Conservation (phyloP, 371 early-diverging fungal species). For the Lichtheimia ornata region DNA sequence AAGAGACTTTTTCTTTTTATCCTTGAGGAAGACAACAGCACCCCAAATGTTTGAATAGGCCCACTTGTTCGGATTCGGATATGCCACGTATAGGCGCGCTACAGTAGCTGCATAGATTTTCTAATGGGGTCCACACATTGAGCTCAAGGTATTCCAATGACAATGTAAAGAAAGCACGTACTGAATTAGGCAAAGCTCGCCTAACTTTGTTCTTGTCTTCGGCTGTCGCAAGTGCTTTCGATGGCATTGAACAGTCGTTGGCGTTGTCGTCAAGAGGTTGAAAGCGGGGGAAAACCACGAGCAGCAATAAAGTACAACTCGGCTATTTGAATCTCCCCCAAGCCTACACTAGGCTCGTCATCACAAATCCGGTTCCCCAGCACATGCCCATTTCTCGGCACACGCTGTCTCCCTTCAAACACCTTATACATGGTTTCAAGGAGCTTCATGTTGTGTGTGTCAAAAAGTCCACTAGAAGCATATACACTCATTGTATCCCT, state of each 20-base stretch:
- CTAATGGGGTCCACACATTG: slow-evolving; percentile 31
- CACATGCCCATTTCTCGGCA: too few species aligned
- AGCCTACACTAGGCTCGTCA: too few species aligned
- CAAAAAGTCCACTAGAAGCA: too few species aligned
- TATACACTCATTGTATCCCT: too few species aligned
- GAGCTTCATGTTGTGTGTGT: too few species aligned
- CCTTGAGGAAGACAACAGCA: slow-evolving; percentile 74
- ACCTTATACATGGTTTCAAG: too few species aligned
- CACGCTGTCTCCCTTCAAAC: too few species aligned
- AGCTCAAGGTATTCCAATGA: background rate
- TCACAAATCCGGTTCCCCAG: too few species aligned
- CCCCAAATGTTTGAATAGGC: slow-evolving; percentile 80
- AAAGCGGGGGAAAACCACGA: too few species aligned
- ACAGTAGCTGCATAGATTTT: slow-evolving; percentile 86
- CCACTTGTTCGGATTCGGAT: slow-evolving; percentile 73
- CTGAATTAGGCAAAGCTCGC: slow-evolving; percentile 46
- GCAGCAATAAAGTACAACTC: too few species aligned
- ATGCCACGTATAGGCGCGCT: slow-evolving; percentile 83
- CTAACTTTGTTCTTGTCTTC: slow-evolving; percentile 55
- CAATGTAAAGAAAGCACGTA: slow-evolving; percentile 22
- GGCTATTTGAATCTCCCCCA: too few species aligned
- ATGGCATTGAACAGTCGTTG: slow-evolving; percentile 32
- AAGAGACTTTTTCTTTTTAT: slow-evolving; percentile 62
- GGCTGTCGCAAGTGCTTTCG: slow-evolving; percentile 43
- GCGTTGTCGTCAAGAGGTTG: background rate